Evolutionary conservation across 495 filamentous ascomycete genomes (phyloP).

Genomic region (Aspergillus wentii): DNA sequence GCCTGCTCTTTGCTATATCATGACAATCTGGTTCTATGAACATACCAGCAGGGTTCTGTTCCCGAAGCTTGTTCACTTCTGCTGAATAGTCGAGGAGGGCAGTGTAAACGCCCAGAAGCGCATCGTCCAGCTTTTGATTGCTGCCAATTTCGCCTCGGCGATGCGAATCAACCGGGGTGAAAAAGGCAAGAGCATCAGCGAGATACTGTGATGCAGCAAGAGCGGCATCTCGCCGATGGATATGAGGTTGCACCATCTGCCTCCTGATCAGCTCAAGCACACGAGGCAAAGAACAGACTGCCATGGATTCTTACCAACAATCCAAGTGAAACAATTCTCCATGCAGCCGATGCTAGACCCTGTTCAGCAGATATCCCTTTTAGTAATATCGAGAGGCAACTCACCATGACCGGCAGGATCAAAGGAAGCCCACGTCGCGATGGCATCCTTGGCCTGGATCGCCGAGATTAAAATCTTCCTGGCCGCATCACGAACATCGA

Average conservation of each 20-base stretch:
- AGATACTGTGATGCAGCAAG: constrained; percentile 4
- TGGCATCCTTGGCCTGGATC: too few relatives aligned
- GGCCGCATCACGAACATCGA: too few relatives aligned
- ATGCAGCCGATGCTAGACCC: constrained; percentile 12
- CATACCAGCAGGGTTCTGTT: background rate
- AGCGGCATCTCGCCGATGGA: constrained; percentile 9
- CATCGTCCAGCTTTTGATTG: background rate
- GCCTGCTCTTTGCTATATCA: background rate
- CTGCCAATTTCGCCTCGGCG: constrained; percentile 1
- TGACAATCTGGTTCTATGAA: background rate
- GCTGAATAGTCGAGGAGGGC: constrained; percentile 3
- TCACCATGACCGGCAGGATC: constrained; percentile 9
- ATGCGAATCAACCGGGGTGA: background rate
- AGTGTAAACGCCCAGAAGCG: background rate
- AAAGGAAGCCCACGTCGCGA: too few relatives aligned
- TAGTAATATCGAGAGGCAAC: background rate
- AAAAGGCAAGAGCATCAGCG: background rate
- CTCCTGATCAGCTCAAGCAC: too few relatives aligned
- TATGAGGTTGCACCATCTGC: background rate
- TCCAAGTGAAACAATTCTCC: constrained; percentile 9
- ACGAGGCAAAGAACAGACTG: too few relatives aligned
- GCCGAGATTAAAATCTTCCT: too few relatives aligned
- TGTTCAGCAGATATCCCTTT: background rate
- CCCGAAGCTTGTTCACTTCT: background rate
- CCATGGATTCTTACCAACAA: constrained; percentile 4